These are phyloP conservation scores for Epichloe gansuensis DNA, from an alignment of 2,329 filamentous ascomycete genomes.

Conservation along the genomic window DNA sequence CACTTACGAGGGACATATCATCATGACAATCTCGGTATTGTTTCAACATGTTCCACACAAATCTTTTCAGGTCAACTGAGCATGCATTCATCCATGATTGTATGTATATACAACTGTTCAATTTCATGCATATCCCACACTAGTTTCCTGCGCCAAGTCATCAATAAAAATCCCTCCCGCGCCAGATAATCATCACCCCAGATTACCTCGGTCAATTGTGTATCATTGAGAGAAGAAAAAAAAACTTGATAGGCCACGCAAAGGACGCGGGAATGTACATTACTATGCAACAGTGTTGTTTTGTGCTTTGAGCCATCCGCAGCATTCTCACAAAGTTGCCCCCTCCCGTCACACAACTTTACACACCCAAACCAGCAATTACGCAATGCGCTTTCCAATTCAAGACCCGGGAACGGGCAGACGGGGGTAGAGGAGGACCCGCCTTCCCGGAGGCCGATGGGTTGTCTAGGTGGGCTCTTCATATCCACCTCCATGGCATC, in stretches of 20 bases:
- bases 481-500: constrained; percentile 27
- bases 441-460: constrained; percentile 16
- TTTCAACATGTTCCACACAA: too few species aligned
- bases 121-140: not conserved
- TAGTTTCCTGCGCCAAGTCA: not conserved
- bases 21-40: not conserved
- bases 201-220: not conserved
- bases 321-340: not conserved
- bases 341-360: not conserved
- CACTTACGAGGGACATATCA: not conserved
- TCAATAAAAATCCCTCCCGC: not conserved
- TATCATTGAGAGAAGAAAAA: not conserved
- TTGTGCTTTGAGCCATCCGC: not conserved
- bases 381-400: not conserved
- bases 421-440: constrained; percentile 28
- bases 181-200: not conserved
- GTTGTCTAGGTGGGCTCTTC: constrained; percentile 18
- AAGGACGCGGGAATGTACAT: not conserved
- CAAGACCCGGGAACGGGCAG: constrained; percentile 21
- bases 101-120: not conserved
- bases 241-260: not conserved
- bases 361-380: not conserved
- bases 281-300: not conserved
- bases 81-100: not conserved
- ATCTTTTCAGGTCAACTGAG: not conserved